Base-by-base conservation (phyloP, 495 filamentous ascomycete species). In the Podospora anserina region DNA sequence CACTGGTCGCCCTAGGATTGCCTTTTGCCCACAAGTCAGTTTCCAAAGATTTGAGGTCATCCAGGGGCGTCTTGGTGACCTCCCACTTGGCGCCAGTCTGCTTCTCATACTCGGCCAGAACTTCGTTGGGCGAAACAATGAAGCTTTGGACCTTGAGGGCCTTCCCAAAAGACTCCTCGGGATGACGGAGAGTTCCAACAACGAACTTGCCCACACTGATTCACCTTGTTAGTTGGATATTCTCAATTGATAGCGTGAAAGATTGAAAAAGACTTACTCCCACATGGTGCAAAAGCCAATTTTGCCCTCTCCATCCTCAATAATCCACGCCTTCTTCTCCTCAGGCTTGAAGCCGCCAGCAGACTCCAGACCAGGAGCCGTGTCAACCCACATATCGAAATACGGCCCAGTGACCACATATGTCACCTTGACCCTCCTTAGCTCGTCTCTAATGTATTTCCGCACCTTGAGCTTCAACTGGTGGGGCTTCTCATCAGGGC, bases 351-450 rank as follows among this genome's bases (percentile, higher is more conserved):
- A 92, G 0, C 85, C 83, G 4, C 86, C 85, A 0, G 80, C 78
- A 39, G 79, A 61, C 54, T 77, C 70, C 26, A 73, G 64, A 53
- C 75, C 74, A 2, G 77, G 72, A 0, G 69, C 59, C 11, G 84
- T 67, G 61, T 82, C 69, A 53, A 92, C 75, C 76, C 85, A 91
- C 79, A 88, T 83, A 67, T 92, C 89, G 19, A 86, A 83, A 69
- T 90, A 92, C 0, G 90, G 90, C 0, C 90, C 90, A 1, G 89
- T 91, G 15, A 89, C 87, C 2, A 92, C 79, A 72, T 90, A 91
- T 0, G 89, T 89, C 66, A 86, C 84, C 62, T 88, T 80, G n/a
- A 91, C 76, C 32, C 81, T 71, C 67, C 78, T 81, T 20, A 86
- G 68, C 49, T 81, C 77, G 63, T 86, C 82, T 13, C 75, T 75